A percentile compares a stretch with the other conserved stretches of the same genome.
Evolutionary conservation across 2,329 filamentous ascomycete species (phyloP).

Genomic region (Metarhizium album): DNA sequence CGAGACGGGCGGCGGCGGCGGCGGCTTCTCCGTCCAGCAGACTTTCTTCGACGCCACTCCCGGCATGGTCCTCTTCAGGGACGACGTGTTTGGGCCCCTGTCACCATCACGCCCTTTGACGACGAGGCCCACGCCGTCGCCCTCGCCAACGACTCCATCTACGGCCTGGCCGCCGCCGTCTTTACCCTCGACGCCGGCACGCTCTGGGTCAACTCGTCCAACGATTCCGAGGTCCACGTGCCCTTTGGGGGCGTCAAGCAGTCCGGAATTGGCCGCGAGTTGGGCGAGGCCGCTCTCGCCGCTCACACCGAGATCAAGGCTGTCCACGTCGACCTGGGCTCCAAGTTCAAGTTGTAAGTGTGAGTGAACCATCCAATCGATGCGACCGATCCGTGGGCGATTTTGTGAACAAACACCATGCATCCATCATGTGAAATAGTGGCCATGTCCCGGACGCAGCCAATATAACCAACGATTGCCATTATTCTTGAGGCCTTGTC

Average conservation of each 20-base stretch:
- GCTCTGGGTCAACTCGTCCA: slow-evolving; percentile 41
- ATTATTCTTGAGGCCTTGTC: no score
- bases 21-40: slow-evolving; percentile 35
- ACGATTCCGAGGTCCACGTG: slow-evolving; percentile 32
- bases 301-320: slow-evolving; percentile 35
- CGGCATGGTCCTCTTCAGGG: slow-evolving; percentile 32
- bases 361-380: no score
- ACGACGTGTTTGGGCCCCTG: slow-evolving; percentile 37
- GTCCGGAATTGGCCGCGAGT: slow-evolving; percentile 35
- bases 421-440: no score
- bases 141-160: slow-evolving; percentile 42
- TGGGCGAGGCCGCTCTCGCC: slow-evolving; percentile 33
- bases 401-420: not conserved
- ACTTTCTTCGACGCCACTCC: slow-evolving; percentile 32
- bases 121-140: slow-evolving; percentile 30
- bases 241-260: slow-evolving; percentile 38
- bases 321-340: slow-evolving; percentile 21
- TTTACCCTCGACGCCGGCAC: slow-evolving; percentile 55
- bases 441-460: no score
- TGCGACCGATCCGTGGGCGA: no score
- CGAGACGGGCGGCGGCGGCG: slow-evolving; percentile 42
- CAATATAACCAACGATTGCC: no score
- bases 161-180: slow-evolving; percentile 50
- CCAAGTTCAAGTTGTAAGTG: slow-evolving; percentile 21
- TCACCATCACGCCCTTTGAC: slow-evolving; percentile 30